Percentiles rank a stretch among this genome's conserved stretches.
phyloP scores from a whole-genome alignment of 2,329 filamentous ascomycete genomes.

The Orbilia quercus region DNA sequence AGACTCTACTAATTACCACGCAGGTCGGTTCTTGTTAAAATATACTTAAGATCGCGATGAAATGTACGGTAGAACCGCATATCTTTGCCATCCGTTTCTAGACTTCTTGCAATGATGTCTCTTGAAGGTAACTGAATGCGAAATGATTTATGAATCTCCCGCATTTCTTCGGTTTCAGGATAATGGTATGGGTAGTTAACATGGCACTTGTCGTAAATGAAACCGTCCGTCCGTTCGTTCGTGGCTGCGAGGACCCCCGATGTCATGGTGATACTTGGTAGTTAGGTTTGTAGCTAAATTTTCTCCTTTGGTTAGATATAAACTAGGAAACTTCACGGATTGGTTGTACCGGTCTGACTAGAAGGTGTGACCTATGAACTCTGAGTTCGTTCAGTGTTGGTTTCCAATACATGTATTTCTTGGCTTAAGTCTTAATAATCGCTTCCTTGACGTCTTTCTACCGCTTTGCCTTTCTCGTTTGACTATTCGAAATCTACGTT shows the following conservation, averaged over 20 bases:
- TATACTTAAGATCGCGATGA: constrained; percentile 53
- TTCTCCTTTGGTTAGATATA: no score
- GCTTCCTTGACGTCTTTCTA: no score
- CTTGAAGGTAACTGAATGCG: constrained; percentile 24
- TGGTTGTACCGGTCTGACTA: no score
- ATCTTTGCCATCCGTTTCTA: constrained; percentile 23
- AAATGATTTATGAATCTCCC: constrained; percentile 18
- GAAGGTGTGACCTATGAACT: no score
- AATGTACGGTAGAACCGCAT: constrained; percentile 43
- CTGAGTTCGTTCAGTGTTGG: no score
- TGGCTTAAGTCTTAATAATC: neutral
- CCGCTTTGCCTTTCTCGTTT: no score
- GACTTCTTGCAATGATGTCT: neutral
- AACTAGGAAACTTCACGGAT: no score
- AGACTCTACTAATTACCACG: constrained; percentile 19
- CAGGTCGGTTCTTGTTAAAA: constrained; percentile 44
- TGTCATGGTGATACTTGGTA: constrained; percentile 11
- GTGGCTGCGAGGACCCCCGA: neutral
- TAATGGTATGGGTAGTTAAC: constrained; percentile 48
- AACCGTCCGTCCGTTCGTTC: constrained; percentile 25
- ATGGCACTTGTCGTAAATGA: constrained; percentile 16
- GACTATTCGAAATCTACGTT: no score
- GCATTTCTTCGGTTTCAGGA: constrained; percentile 25
- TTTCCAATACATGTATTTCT: no score
- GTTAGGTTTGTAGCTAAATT: neutral